Conservation (phyloP, 2,329 filamentous ascomycete species). For the Diaporthe australafricana region DNA sequence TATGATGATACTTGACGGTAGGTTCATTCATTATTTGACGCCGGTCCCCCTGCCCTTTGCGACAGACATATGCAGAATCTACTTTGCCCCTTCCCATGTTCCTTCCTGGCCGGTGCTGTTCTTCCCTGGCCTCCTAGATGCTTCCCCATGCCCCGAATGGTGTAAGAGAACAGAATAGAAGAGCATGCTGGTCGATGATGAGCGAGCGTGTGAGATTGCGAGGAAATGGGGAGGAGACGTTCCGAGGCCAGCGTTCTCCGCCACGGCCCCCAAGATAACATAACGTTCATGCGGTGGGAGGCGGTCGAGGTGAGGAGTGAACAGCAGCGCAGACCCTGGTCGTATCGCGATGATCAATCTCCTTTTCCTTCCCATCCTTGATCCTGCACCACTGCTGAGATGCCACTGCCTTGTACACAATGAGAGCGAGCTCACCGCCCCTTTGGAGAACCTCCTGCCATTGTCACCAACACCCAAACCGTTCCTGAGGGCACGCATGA, state of each 20-base stretch:
- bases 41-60: neutral
- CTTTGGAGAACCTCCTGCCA: neutral
- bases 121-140: slow-evolving; percentile 3
- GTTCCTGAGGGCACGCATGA: neutral
- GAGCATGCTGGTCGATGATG: neutral
- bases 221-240: neutral
- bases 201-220: neutral
- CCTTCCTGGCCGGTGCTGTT: slow-evolving; percentile 13
- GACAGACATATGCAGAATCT: slow-evolving; percentile 18
- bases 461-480: neutral
- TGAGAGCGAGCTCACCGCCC: neutral
- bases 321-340: neutral
- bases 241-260: neutral
- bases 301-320: neutral
- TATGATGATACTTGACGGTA: neutral
- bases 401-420: neutral
- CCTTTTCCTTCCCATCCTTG: neutral
- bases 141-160: neutral
- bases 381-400: neutral
- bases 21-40: slow-evolving; percentile 9
- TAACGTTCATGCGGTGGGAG: neutral
- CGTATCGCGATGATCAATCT: neutral
- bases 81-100: neutral
- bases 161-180: neutral
- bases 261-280: neutral